Conservation (phyloP, 345 rosid genomes). For the Melaleuca quinquenervia region DNA sequence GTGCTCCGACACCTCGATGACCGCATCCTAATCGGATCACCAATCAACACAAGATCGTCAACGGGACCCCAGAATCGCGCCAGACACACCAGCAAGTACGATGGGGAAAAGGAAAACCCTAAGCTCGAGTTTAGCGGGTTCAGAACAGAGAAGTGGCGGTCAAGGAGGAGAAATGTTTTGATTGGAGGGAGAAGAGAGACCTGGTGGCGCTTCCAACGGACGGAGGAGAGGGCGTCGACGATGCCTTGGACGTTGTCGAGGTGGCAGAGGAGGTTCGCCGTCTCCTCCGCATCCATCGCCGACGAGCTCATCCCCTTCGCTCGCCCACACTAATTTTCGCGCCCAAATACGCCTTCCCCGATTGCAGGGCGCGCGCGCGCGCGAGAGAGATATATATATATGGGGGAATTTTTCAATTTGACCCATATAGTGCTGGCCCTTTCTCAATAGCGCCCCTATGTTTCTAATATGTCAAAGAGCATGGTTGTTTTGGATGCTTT, state of each 20-base stretch:
- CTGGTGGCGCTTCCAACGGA: slow-evolving; percentile 94
- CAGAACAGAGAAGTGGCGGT: neutral
- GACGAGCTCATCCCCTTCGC: slow-evolving; percentile 49
- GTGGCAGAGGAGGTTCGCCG: slow-evolving; percentile 65
- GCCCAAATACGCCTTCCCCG: neutral
- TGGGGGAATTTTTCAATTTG: neutral
- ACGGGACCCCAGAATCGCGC: neutral
- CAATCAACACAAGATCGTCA: neutral
- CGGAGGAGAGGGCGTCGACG: slow-evolving; percentile 85
- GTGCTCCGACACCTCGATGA: slow-evolving; percentile 76
- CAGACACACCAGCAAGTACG: neutral
- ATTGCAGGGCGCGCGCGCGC: neutral
- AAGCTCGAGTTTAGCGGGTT: neutral
- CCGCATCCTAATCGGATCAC: slow-evolving; percentile 48
- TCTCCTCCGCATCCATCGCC: slow-evolving; percentile 37
- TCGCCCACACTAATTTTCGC: slow-evolving; percentile 4
- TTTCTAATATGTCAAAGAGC: neutral
- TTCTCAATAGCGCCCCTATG: neutral
- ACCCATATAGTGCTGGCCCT: neutral
- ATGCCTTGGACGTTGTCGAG: slow-evolving; percentile 79
- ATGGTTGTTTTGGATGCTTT: neutral
- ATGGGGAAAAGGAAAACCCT: neutral
- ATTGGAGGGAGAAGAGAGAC: slow-evolving; percentile 6
- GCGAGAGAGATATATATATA: neutral
- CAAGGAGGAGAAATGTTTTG: neutral